phyloP scores from a whole-genome alignment of 2,329 filamentous ascomycete genomes.

The Xylaria hypoxylon region DNA sequence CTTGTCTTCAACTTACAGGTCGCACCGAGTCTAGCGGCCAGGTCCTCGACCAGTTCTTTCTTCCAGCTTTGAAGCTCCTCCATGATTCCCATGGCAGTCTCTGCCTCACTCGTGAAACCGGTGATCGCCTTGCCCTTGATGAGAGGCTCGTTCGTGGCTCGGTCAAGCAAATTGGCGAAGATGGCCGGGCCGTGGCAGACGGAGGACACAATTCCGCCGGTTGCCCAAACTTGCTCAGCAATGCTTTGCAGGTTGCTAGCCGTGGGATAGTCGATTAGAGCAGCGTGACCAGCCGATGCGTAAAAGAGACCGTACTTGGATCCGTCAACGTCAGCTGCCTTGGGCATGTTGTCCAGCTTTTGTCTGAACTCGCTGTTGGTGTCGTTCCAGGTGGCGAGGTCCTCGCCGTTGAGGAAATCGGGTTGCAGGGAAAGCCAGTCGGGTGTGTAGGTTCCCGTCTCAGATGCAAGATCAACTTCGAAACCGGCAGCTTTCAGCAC shows the following conservation, averaged over 20 bases:
- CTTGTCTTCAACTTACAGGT: conserved; percentile 26
- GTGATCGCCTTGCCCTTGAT: conserved; percentile 55
- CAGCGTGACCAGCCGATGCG: conserved; percentile 58
- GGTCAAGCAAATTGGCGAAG: conserved; percentile 52
- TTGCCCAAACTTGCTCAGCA: conserved; percentile 54
- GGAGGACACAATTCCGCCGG: conserved; percentile 56
- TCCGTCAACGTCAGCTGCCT: conserved; percentile 52
- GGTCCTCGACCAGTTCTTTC: conserved; percentile 51
- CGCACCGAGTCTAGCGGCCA: conserved; percentile 43
- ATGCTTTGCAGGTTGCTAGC: conserved; percentile 56
- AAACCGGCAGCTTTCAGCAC: conserved; percentile 59
- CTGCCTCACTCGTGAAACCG: conserved; percentile 56
- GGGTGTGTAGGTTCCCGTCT: conserved; percentile 57
- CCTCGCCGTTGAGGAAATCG: conserved; percentile 56
- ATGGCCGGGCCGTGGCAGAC: conserved; percentile 58
- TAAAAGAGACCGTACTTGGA: conserved; percentile 56
- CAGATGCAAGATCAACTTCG: conserved; percentile 60
- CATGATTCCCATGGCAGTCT: conserved; percentile 52
- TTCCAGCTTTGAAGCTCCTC: conserved; percentile 50
- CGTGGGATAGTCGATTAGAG: conserved; percentile 60
- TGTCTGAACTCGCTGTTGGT: conserved; percentile 56
- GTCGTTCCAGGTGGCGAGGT: conserved; percentile 56
- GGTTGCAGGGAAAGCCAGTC: conserved; percentile 59
- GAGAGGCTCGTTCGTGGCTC: conserved; percentile 50
- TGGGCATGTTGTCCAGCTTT: conserved; percentile 58